Evolutionary conservation across 1,139 yeast species (phyloP).

Genomic region (Blastobotrys aristatus): DNA sequence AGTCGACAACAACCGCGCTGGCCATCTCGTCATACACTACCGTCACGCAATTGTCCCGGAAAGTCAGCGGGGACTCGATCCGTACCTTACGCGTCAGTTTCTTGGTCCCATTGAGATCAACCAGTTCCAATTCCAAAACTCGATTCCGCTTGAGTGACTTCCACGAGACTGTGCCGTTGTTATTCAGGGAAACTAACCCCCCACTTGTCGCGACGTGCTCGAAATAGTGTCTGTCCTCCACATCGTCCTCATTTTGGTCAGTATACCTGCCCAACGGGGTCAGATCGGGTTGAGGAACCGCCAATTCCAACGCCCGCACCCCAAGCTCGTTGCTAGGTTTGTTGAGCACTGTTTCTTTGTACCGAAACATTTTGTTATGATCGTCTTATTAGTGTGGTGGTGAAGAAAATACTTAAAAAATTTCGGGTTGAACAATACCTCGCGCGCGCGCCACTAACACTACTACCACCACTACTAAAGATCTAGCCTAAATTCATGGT

Average conservation of each 20-base stretch:
- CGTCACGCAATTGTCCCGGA: conserved; percentile 23
- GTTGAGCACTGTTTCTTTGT: conserved; percentile 16
- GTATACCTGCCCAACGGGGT: conserved; percentile 8
- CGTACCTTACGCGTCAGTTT: conserved; percentile 21
- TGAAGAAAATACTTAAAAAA: conserved; percentile 1
- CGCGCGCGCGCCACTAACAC: neutral
- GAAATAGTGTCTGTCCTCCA: conserved; percentile 22
- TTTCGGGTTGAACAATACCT: too few species aligned
- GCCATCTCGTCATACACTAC: conserved; percentile 22
- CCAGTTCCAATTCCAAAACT: conserved; percentile 24
- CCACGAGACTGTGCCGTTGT: conserved; percentile 23
- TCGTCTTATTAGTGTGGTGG: too few species aligned
- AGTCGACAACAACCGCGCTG: conserved; percentile 25
- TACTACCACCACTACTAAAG: too few species aligned
- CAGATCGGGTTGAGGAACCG: conserved; percentile 16
- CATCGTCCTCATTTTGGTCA: conserved; percentile 15
- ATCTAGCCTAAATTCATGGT: conserved; percentile 71
- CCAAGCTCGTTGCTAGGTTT: conserved; percentile 16
- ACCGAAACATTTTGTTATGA: conserved; percentile 10
- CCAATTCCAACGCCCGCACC: conserved; percentile 11
- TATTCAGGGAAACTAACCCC: conserved; percentile 9
- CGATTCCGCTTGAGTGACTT: conserved; percentile 20
- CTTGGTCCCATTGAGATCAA: conserved; percentile 18
- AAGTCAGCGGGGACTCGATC: conserved; percentile 21
- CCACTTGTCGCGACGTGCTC: conserved; percentile 27